phyloP scores from a whole-genome alignment of 2,329 filamentous ascomycete species.

The Paecilomyces variotii region DNA sequence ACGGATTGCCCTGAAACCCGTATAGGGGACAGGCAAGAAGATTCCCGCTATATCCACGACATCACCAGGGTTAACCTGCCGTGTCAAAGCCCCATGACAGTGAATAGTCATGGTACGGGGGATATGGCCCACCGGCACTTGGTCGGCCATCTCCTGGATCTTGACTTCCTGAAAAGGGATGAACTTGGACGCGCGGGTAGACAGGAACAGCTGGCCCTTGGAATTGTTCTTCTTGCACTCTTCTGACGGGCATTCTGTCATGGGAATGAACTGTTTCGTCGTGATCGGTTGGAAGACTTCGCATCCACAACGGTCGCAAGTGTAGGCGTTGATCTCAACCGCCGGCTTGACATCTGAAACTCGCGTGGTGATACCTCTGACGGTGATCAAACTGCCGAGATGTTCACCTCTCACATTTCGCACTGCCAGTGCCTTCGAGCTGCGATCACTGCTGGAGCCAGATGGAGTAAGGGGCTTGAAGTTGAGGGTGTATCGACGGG shows the following conservation, averaged over 20 bases:
- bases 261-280: conserved; percentile 81
- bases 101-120: conserved; percentile 83
- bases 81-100: conserved; percentile 77
- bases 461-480: conserved; percentile 85
- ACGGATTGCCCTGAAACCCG: conserved; percentile 95
- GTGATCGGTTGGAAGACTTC: conserved; percentile 96
- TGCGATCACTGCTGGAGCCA: conserved; percentile 53
- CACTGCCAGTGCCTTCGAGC: conserved; percentile 68
- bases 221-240: conserved; percentile 86
- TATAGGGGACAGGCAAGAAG: conserved; percentile 95
- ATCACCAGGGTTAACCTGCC: conserved; percentile 87
- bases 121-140: conserved; percentile 96
- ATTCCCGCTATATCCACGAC: conserved; percentile 90
- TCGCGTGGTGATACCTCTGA: conserved; percentile 86
- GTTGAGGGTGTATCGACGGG: conserved; percentile 86
- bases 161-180: conserved; percentile 97
- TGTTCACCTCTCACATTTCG: conserved; percentile 89
- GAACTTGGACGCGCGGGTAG: conserved; percentile 94
- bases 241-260: conserved; percentile 79
- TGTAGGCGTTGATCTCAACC: conserved; percentile 96
- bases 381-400: conserved; percentile 84
- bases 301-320: conserved; percentile 89
- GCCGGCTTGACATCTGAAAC: conserved; percentile 97
- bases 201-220: conserved; percentile 88
- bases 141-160: conserved; percentile 98